phyloP scores from a whole-genome alignment of 192 early-diverging fungal species.

The Dissophora ornata region DNA sequence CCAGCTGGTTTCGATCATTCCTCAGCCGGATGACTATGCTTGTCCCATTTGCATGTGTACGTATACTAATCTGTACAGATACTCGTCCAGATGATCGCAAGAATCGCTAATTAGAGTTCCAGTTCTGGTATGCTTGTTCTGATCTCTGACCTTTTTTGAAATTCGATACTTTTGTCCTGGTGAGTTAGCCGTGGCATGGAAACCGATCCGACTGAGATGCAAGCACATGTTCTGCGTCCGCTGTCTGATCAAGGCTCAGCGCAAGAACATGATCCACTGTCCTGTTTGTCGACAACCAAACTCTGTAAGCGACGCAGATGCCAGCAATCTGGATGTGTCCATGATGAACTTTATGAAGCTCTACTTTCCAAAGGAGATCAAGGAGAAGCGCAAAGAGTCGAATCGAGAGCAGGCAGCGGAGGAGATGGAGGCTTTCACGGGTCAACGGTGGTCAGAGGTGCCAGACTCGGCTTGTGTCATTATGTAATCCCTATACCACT shows the following conservation, averaged over 20 bases:
- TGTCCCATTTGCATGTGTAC: constrained; percentile 84
- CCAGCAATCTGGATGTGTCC: constrained; percentile 69
- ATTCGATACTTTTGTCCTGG: too few relatives aligned
- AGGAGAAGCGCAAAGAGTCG: constrained; percentile 74
- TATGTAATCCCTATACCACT: too few relatives aligned
- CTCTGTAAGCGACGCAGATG: constrained; percentile 70
- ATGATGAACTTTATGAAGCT: constrained; percentile 79
- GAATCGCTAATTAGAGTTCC: too few relatives aligned
- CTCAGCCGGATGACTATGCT: constrained; percentile 81
- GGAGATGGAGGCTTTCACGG: constrained; percentile 68
- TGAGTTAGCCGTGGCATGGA: constrained; percentile 75
- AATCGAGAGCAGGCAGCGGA: constrained; percentile 72
- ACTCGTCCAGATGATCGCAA: too few relatives aligned
- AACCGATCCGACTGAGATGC: constrained; percentile 81
- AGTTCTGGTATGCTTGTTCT: constrained; percentile 10
- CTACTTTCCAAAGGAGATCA: constrained; percentile 84
- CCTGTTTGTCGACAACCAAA: constrained; percentile 76
- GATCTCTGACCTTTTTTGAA: neutral
- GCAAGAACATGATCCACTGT: constrained; percentile 72
- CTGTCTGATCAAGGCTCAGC: constrained; percentile 81
- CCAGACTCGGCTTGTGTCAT: constrained; percentile 30
- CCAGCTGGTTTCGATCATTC: constrained; percentile 76
- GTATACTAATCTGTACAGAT: constrained; percentile 2
- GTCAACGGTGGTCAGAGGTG: constrained; percentile 47
- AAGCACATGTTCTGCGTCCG: constrained; percentile 83